Evolutionary conservation across 2,329 filamentous ascomycete species (phyloP).

Genomic region (Periconia sp.): DNA sequence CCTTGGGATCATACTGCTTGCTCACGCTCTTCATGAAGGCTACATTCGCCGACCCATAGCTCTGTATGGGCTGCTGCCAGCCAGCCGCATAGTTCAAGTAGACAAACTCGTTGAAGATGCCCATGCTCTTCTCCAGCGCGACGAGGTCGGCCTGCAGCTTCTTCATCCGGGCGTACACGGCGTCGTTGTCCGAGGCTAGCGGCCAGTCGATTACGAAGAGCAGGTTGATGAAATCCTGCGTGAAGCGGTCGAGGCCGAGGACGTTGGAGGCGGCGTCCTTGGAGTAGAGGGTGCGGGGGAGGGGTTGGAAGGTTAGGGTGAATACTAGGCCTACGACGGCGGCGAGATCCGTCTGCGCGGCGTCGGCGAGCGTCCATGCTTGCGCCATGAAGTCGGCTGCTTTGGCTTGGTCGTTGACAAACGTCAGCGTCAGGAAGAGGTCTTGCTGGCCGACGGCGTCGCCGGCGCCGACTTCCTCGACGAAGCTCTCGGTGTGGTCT

Average conservation of each 20-base stretch:
- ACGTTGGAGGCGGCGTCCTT: conserved; percentile 22
- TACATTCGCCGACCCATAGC: conserved; percentile 37
- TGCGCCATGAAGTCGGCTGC: conserved; percentile 17
- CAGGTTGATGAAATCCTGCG: conserved; percentile 26
- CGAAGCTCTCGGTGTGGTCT: conserved; percentile 20
- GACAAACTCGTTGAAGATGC: conserved; percentile 24
- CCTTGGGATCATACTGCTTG: conserved; percentile 42
- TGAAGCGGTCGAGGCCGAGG: conserved; percentile 25
- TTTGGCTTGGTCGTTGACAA: conserved; percentile 16
- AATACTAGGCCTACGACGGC: conserved; percentile 20
- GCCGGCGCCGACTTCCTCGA: conserved; percentile 19
- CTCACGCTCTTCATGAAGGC: conserved; percentile 34
- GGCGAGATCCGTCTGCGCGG: conserved; percentile 12
- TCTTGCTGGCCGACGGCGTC: conserved; percentile 12
- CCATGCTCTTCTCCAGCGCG: conserved; percentile 16
- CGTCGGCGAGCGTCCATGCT: conserved; percentile 19
- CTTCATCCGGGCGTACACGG: conserved; percentile 17
- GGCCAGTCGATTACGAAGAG: conserved; percentile 21
- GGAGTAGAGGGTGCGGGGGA: conserved; percentile 24
- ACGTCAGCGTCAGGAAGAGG: conserved; percentile 25
- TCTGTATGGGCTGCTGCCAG: conserved; percentile 43
- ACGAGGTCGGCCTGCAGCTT: conserved; percentile 17
- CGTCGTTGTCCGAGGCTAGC: conserved; percentile 16
- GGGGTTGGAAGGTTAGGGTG: conserved; percentile 23
- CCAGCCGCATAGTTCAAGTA: conserved; percentile 45